Base-by-base conservation (phyloP, 2,329 filamentous ascomycete species). In the Metarhizium sp. region DNA sequence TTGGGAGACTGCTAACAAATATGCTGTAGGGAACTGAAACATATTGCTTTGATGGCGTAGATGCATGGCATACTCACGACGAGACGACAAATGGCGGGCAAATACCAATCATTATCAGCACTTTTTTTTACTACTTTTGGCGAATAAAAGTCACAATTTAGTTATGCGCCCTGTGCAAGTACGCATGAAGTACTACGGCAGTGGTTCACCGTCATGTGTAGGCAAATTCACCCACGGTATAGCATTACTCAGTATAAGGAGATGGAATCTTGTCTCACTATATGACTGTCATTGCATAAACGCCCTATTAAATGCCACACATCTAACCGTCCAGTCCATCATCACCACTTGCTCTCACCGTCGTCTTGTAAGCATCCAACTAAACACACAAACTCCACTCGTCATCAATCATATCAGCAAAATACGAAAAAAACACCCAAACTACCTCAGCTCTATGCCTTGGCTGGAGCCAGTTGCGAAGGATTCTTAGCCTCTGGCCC, bases 41-140 rank as follows among this genome's bases (percentile, higher is more conserved):
- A 80, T 52, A 80, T 80, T 62, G 76, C 75, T 1, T 63, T 81
- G 53, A 76, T 81, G 75, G 68, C 70, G 30, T 78, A 53, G 68
- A 53, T 5, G 18, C 20, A n/a, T 34, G 8, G 25, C 25, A 25
- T 50, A 6, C n/a, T 13, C 6, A 46, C 29, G 40, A 52, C 30
- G 40, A 52, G n/a, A 18, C 13, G 45, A 48, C 20, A 3, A 11
- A 11, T 34, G 3, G 32, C 32, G 10, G 32, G 10, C 32, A 34
- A 34, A 34, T 25, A 25, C 25, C 25, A 4, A 25, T 25, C 25
- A 25, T 25, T 25, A 25, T 25, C 4, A 25, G 25, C 25, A 25
- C 25, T 25, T 1, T 4, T 25, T 25, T 25, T 4, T 25, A 25
- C 25, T 25, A 25, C 25, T 25, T 25, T 25, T 25, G 25, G 25